Base-by-base conservation (phyloP, 2,329 filamentous ascomycete species). In the Penicillium sp. region DNA sequence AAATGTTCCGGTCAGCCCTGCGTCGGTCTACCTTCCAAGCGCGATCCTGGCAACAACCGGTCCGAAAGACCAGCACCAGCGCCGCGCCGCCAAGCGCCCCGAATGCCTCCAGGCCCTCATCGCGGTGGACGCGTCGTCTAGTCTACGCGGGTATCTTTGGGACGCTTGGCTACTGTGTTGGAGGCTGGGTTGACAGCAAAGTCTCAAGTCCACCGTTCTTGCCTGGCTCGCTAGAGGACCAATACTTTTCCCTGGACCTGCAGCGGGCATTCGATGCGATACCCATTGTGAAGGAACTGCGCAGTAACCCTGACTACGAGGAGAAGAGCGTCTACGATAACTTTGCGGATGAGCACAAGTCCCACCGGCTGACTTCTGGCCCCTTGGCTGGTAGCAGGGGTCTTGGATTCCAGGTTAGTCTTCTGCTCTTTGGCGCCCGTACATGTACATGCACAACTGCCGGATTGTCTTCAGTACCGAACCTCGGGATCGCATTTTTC, bases 371-470 rank as follows among this genome's bases (percentile, higher is more conserved):
- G 48, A 75, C 75, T 5, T 72, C 70, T 45, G 75, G 75, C 4
- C 66, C 72, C 10, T 56, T 79, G 51, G 64, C 65, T 45, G 77
- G 77, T 18, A 74, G 70, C 54, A 67, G 72, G 49, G 75, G 73
- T 14, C 50, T 77, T 40, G 71, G 69, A 22, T 57, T 76, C 44
- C 77, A 77, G 71, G 74, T 76, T 56, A 38, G 72, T 65, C 16
- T 42, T 43, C 56, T 27, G 11, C 53, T 48, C 22, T 38, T 56
- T 47, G 49, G 46, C 31, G 34, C 43, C 48, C 43, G 52, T 24
- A 31, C 45, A 38, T 21, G 39, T 44, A 49, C 34, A 43, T 54
- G 45, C 38, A 10, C 48, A 52, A 60, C 18, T 60, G 38, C 59
- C 59, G 51, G 56, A 42, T 31, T 10, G 43, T 24, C 48, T 39